phyloP scores from a whole-genome alignment of 257 asterid genomes.

The Fraxinus excelsior region DNA sequence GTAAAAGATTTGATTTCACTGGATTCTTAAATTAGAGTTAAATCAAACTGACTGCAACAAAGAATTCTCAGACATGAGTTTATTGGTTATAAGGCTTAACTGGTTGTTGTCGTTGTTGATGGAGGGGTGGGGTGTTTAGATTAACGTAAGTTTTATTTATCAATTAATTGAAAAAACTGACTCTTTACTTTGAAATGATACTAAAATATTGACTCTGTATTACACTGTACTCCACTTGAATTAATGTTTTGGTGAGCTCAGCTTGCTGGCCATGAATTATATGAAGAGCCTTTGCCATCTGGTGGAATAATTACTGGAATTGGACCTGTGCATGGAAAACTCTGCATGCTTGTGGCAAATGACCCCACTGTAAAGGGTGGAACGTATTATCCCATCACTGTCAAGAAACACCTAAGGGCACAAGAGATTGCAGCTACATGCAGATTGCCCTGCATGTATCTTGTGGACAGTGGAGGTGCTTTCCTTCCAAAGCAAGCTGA shows the following conservation, averaged over 20 bases:
- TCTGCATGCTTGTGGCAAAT: slow-evolving; percentile 95
- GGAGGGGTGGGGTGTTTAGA: background rate
- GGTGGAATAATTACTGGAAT: slow-evolving; percentile 94
- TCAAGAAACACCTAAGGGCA: slow-evolving; percentile 97
- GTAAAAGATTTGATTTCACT: background rate
- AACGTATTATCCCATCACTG: slow-evolving; percentile 89
- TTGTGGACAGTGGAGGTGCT: slow-evolving; percentile 99
- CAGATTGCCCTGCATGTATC: slow-evolving; percentile 89
- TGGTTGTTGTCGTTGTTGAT: background rate
- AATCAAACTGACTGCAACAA: background rate
- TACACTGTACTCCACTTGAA: slow-evolving; percentile 25
- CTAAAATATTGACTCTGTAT: slow-evolving; percentile 8
- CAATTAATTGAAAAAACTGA: background rate
- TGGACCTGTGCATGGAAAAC: slow-evolving; percentile 87
- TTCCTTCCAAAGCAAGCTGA: slow-evolving; percentile 98
- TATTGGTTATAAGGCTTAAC: background rate
- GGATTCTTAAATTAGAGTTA: background rate
- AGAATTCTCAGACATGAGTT: background rate
- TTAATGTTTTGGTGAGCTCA: slow-evolving; percentile 29
- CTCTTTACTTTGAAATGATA: background rate
- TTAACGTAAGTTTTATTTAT: background rate
- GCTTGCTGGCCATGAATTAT: slow-evolving; percentile 95
- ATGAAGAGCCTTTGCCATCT: slow-evolving; percentile 86
- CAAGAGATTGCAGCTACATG: slow-evolving; percentile 93
- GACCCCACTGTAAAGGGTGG: slow-evolving; percentile 99